Evolutionary conservation across 116 monocot genomes (phyloP).

Genomic region (Posidonia oceanica): DNA sequence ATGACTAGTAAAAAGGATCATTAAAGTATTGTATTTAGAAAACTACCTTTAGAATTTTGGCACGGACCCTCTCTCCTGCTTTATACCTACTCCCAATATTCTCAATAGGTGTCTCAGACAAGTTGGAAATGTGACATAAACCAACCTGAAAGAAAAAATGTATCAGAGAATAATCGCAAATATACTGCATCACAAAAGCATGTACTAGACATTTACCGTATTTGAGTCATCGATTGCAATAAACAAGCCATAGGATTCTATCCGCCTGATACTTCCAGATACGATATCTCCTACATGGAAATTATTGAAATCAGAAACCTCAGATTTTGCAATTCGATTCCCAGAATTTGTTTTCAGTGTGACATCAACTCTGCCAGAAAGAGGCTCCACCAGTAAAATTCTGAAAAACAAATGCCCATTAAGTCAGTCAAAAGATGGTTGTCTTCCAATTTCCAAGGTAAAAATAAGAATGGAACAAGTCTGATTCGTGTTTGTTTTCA

Average conservation of each 20-base stretch:
- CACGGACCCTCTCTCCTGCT: constrained; percentile 47
- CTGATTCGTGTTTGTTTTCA: too few species aligned
- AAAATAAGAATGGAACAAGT: too few species aligned
- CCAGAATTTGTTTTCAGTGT: constrained; percentile 36
- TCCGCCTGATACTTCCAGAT: constrained; percentile 54
- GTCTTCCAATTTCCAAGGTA: too few species aligned
- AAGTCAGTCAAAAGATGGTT: too few species aligned
- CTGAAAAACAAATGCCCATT: constrained; percentile 19
- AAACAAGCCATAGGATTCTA: constrained; percentile 80
- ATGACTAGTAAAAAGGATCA: too few species aligned
- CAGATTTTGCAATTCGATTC: constrained; percentile 22
- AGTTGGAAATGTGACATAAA: constrained; percentile 77
- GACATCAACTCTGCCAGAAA: constrained; percentile 59
- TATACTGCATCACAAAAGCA: background rate
- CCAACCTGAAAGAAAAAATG: constrained; percentile 61
- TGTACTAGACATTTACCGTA: constrained; percentile 30
- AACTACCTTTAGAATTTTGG: constrained; percentile 67
- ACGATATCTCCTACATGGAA: constrained; percentile 69
- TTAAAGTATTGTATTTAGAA: too few species aligned
- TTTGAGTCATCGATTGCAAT: constrained; percentile 51
- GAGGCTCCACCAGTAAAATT: constrained; percentile 58
- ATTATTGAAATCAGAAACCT: constrained; percentile 15
- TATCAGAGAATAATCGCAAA: background rate
- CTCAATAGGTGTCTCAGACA: constrained; percentile 53
- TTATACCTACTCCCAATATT: constrained; percentile 42